Percentiles rank a stretch among this genome's conserved stretches.
Conservation (phyloP, 2,329 filamentous ascomycete species). For the Pezicula rhizophila region DNA sequence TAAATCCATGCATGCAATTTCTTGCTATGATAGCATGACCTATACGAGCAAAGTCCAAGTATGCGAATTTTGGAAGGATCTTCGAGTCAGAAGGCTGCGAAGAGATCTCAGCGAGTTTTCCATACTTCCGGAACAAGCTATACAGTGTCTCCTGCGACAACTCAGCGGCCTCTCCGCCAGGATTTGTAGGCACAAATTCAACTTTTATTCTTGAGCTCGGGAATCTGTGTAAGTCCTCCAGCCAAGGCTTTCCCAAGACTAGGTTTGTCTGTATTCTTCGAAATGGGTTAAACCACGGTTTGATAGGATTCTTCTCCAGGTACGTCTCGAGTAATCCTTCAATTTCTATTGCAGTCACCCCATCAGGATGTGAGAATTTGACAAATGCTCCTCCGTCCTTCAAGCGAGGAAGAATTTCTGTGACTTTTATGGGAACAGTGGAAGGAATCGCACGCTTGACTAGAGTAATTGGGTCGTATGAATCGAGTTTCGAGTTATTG, state of each 20-base stretch:
- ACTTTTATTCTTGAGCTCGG: conserved; percentile 72
- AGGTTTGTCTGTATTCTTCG: conserved; percentile 62
- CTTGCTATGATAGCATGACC: conserved; percentile 80
- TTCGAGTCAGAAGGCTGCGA: conserved; percentile 84
- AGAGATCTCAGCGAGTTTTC: conserved; percentile 81
- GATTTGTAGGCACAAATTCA: conserved; percentile 72
- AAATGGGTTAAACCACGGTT: conserved; percentile 88
- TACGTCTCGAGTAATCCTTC: conserved; percentile 55
- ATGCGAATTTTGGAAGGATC: conserved; percentile 71
- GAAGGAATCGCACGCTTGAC: conserved; percentile 57
- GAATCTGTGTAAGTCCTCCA: conserved; percentile 83
- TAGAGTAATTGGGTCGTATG: conserved; percentile 49
- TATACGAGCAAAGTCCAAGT: conserved; percentile 67
- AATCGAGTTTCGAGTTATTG: conserved; percentile 42
- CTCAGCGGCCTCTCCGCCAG: conserved; percentile 68
- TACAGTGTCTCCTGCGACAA: conserved; percentile 84
- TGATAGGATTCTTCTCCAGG: conserved; percentile 64
- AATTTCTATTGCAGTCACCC: conserved; percentile 43
- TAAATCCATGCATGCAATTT: conserved; percentile 85
- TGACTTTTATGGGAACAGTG: conserved; percentile 60
- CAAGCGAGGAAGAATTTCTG: conserved; percentile 74
- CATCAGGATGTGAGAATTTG: conserved; percentile 60
- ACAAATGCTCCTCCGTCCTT: conserved; percentile 93
- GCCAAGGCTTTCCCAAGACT: conserved; percentile 83
- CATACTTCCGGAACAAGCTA: conserved; percentile 80